Conservation (phyloP, 805 yeast genomes). For the Candida saitoana region DNA sequence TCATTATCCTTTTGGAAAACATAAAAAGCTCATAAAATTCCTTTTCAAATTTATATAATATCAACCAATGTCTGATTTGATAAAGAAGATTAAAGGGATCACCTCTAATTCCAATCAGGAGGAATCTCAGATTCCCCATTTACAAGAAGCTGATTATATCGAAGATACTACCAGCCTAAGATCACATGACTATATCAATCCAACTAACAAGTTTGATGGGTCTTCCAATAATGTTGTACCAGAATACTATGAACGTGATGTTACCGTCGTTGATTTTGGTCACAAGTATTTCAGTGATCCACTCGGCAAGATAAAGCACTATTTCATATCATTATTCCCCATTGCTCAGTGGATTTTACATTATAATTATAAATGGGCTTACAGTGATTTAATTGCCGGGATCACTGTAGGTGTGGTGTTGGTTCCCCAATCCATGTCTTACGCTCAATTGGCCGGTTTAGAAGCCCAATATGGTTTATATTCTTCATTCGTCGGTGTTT, state of each 20-base stretch:
- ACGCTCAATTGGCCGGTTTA: constrained; percentile 81
- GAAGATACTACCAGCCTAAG: constrained; percentile 4
- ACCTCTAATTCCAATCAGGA: constrained; percentile 9
- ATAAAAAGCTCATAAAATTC: too few species aligned
- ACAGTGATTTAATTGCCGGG: constrained; percentile 85
- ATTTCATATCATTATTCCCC: constrained; percentile 69
- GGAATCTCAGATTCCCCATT: constrained; percentile 20
- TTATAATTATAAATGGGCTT: constrained; percentile 76
- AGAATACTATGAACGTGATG: constrained; percentile 31
- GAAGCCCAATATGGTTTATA: constrained; percentile 83
- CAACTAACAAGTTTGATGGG: background rate
- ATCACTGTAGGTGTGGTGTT: constrained; percentile 88
- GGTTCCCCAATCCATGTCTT: constrained; percentile 95
- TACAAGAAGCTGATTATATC: constrained; percentile 10
- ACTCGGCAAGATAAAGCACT: constrained; percentile 34
- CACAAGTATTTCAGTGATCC: constrained; percentile 35
- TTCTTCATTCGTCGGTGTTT: constrained; percentile 88
- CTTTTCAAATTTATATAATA: too few species aligned
- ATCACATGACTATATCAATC: constrained; percentile 14
- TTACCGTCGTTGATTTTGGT: constrained; percentile 31
- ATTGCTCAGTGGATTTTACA: constrained; percentile 79
- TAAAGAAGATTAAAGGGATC: constrained; percentile 7
- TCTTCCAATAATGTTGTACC: constrained; percentile 24
- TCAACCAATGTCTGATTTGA: constrained; percentile 12
- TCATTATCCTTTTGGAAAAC: background rate